Base-by-base conservation (phyloP, 768 basidiomycete genomes). In the Podaxis sp. region DNA sequence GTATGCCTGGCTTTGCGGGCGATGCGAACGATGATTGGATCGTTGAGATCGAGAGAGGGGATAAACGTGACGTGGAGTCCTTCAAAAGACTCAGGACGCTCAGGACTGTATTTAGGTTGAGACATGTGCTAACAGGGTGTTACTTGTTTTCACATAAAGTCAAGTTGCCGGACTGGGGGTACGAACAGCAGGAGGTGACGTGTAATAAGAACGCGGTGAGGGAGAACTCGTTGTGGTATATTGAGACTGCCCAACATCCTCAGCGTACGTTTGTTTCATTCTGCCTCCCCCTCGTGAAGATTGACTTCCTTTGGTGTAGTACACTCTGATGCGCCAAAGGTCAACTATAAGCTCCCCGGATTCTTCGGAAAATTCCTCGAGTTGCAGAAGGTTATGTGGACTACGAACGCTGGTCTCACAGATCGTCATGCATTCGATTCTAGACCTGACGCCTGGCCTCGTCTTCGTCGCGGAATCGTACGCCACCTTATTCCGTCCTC, bases 141-240 rank as follows among this genome's bases (percentile, higher is more conserved):
- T 99, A 97, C 73, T 82, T 99, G 40, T 99, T 99, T 81, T 95
- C 92, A 24, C 97, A 99, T 78, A 97, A 97, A 74, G 90, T 98
- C 69, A 99, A 99, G 76, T 78, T 99, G 1, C 97, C 97, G 0
- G 92, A 97, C 4, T 99, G 97, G 97, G 97, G 87, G 0, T 99
- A 83, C 68, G 97, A 98, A 71, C 97, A 99, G 74, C 97, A 99
- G 73, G 97, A 99, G 71, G 97, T 99, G 56, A 99, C 97, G 0
- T 99, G 97, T 75, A 99, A 99, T 77, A 99, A 95, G 82, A 96
- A 99, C 68, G 96, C 97, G 12, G 90, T 90, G 26, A 83, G 78
- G 73, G 84, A 82, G 2, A 99, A 99, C 74, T 95, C 95, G 33
- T 72, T 99, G 64, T 99, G 97, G 97, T 94, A 85, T 68, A 78